phyloP scores from a whole-genome alignment of 2,329 filamentous ascomycete species.

The Teratosphaeria zuluensis region DNA sequence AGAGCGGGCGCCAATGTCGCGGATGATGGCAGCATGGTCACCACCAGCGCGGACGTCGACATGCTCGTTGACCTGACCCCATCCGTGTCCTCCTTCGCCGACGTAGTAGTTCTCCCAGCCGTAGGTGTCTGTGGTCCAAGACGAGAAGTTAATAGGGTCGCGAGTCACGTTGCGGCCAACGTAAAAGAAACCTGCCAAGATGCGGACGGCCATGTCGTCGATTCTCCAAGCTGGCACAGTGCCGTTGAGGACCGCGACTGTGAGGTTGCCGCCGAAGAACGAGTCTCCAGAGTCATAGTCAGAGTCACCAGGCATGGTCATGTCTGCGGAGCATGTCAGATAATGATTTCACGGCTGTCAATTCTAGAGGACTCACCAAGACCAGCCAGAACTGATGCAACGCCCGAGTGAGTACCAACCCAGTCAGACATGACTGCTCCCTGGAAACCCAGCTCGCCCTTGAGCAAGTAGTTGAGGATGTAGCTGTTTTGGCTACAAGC shows the following conservation, averaged over 20 bases:
- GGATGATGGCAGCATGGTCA: slow-evolving; percentile 63
- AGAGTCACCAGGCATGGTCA: slow-evolving; percentile 74
- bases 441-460: slow-evolving; percentile 70
- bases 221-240: slow-evolving; percentile 70
- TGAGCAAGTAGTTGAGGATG: slow-evolving; percentile 64
- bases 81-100: slow-evolving; percentile 38
- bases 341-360: neutral
- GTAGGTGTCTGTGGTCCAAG: slow-evolving; percentile 72
- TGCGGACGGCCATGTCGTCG: slow-evolving; percentile 86
- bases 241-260: slow-evolving; percentile 77
- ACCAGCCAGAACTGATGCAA: slow-evolving; percentile 57
- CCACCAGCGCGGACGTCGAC: slow-evolving; percentile 61
- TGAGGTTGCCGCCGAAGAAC: slow-evolving; percentile 63
- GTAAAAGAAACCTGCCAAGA: slow-evolving; percentile 56
- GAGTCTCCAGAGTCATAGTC: slow-evolving; percentile 52
- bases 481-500: slow-evolving; percentile 56
- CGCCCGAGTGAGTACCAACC: slow-evolving; percentile 62
- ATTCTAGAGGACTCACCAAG: slow-evolving; percentile 27
- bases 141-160: slow-evolving; percentile 59
- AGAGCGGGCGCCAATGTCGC: slow-evolving; percentile 66
- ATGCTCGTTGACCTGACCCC: slow-evolving; percentile 62
- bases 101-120: slow-evolving; percentile 58
- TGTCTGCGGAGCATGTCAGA: slow-evolving; percentile 40
- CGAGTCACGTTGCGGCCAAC: slow-evolving; percentile 43
- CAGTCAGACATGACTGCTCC: slow-evolving; percentile 67